Conservation (phyloP, 2,329 filamentous ascomycete species). For the Myrmaecium sp. region DNA sequence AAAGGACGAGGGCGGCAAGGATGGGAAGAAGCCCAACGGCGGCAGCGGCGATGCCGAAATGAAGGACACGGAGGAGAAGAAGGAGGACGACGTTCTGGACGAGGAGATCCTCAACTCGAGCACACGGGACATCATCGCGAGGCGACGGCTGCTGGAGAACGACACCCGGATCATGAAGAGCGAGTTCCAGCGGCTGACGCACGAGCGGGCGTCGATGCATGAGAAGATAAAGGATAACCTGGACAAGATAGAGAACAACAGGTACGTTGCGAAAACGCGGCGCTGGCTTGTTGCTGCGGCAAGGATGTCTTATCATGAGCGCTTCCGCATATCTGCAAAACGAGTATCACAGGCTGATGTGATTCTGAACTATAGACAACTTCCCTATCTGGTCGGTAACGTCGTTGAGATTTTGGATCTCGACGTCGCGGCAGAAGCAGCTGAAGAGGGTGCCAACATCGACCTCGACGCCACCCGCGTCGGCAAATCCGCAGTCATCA, state of each 20-base stretch:
- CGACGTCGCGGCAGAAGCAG: conserved; percentile 87
- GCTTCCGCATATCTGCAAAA: too few species aligned
- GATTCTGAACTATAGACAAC: conserved; percentile 57
- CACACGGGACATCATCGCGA: conserved; percentile 86
- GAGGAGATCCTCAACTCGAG: conserved; percentile 83
- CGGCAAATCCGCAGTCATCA: conserved; percentile 97
- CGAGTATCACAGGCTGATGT: not conserved
- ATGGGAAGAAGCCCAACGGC: conserved; percentile 36
- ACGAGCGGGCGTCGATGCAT: conserved; percentile 90
- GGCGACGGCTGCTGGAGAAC: conserved; percentile 86
- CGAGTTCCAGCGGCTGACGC: conserved; percentile 81
- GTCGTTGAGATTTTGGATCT: conserved; percentile 95
- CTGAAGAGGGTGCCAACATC: conserved; percentile 96
- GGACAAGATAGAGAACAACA: conserved; percentile 98
- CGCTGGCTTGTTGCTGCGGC: too few species aligned
- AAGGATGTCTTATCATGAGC: too few species aligned
- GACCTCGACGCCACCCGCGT: conserved; percentile 92
- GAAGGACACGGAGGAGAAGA: conserved; percentile 58
- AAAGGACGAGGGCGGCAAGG: conserved; percentile 38
- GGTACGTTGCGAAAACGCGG: conserved; percentile 40
- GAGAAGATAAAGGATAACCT: conserved; percentile 99
- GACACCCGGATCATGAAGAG: conserved; percentile 98
- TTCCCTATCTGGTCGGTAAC: conserved; percentile 95
- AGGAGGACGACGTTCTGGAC: conserved; percentile 70
- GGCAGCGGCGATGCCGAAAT: conserved; percentile 70